phyloP scores from a whole-genome alignment of 441 rosid genomes.

The Dalechampia spathulata region DNA sequence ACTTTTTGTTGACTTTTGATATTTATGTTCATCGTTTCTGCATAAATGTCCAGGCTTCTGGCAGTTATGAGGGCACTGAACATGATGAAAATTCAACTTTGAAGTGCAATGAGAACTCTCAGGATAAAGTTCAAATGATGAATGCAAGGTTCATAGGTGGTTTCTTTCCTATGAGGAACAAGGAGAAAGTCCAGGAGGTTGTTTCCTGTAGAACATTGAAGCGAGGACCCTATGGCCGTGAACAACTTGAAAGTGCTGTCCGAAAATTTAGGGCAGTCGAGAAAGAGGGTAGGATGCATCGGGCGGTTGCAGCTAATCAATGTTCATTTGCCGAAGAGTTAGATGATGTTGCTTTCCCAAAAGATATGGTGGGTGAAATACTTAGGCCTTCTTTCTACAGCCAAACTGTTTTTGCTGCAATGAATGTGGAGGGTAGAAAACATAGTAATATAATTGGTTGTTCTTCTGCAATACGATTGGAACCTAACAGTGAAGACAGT shows the following conservation, averaged over 20 bases:
- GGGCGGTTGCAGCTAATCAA: conserved; percentile 19
- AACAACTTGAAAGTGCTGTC: conserved; percentile 26
- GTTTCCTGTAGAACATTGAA: conserved; percentile 27
- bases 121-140: conserved; percentile 22
- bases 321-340: conserved; percentile 19
- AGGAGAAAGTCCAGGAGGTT: conserved; percentile 21
- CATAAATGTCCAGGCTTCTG: conserved; percentile 31
- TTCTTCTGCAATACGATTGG: conserved; percentile 26
- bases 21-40: not conserved
- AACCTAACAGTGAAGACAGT: conserved; percentile 33
- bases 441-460: conserved; percentile 23
- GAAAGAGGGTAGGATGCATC: conserved; percentile 25
- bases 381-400: conserved; percentile 20
- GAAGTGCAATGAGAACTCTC: conserved; percentile 23
- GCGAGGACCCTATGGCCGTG: conserved; percentile 25
- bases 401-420: conserved; percentile 25
- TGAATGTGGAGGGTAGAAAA: conserved; percentile 32
- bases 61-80: conserved; percentile 21
- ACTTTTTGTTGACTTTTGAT: not conserved
- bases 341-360: conserved; percentile 27
- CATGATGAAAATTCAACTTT: conserved; percentile 13
- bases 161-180: conserved; percentile 19
- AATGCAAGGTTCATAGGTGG: conserved; percentile 19
- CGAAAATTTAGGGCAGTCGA: conserved; percentile 31
- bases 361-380: conserved; percentile 26